These are phyloP conservation scores for Septoria linicola DNA, from an alignment of 2,329 filamentous ascomycete species.

Conservation along the genomic window DNA sequence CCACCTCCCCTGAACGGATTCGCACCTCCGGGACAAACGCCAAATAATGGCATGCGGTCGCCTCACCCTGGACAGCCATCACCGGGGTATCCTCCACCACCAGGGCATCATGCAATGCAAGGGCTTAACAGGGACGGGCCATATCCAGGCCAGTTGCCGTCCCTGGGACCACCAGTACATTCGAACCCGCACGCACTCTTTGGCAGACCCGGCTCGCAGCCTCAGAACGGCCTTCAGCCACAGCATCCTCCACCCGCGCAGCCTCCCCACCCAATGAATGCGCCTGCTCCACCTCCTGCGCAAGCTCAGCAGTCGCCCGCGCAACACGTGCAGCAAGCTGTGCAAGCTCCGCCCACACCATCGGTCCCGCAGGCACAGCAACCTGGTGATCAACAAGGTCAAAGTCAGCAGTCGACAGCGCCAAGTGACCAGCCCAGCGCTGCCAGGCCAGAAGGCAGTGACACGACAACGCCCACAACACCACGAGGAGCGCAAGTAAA, in stretches of 20 bases:
- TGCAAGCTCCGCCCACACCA: slow-evolving; percentile 8
- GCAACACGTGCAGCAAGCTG: background rate
- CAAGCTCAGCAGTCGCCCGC: background rate
- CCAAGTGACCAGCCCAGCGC: slow-evolving; percentile 19
- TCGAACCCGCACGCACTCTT: slow-evolving; percentile 19
- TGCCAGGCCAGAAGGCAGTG: slow-evolving; percentile 20
- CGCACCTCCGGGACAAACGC: slow-evolving; percentile 29
- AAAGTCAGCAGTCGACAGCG: slow-evolving; percentile 13
- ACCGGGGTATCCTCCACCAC: slow-evolving; percentile 21
- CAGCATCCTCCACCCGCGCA: slow-evolving; percentile 19
- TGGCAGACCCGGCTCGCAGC: slow-evolving; percentile 20
- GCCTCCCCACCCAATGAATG: slow-evolving; percentile 14
- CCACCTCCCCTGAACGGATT: slow-evolving; percentile 22
- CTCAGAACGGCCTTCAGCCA: slow-evolving; percentile 16
- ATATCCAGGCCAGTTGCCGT: slow-evolving; percentile 16
- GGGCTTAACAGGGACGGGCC: slow-evolving; percentile 12
- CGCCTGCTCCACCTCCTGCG: slow-evolving; percentile 1
- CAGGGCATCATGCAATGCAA: slow-evolving; percentile 22
- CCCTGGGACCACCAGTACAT: slow-evolving; percentile 19
- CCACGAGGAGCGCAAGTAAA: slow-evolving; percentile 30
- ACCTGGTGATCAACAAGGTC: slow-evolving; percentile 4
- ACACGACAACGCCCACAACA: slow-evolving; percentile 28
- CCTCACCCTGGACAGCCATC: slow-evolving; percentile 37
- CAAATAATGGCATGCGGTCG: slow-evolving; percentile 41
- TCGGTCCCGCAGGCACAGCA: slow-evolving; percentile 17